Evolutionary conservation across 805 yeast genomes (phyloP).

Genomic region (Sugiyamaella smithiae): DNA sequence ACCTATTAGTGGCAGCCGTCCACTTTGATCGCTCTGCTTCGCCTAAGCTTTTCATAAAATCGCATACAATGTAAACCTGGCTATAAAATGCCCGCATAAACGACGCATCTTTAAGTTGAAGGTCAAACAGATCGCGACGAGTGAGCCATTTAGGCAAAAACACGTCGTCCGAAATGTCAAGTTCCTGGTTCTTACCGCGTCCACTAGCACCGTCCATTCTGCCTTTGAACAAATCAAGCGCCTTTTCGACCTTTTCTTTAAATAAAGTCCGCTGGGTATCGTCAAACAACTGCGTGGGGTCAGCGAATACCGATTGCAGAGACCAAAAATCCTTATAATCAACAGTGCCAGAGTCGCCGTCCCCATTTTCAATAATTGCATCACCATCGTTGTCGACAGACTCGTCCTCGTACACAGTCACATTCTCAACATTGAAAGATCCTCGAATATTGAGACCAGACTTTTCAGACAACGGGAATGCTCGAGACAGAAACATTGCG

Average conservation of each 20-base stretch:
- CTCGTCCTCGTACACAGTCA: conserved; percentile 27
- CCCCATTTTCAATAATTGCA: conserved; percentile 8
- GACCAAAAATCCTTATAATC: conserved; percentile 32
- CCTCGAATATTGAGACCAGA: conserved; percentile 39
- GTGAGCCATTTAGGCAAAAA: conserved; percentile 39
- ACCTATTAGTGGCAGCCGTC: conserved; percentile 21
- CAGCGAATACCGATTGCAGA: conserved; percentile 29
- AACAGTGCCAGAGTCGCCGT: conserved; percentile 1
- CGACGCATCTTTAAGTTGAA: conserved; percentile 33
- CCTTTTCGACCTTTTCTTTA: conserved; percentile 17
- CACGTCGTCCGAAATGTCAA: conserved; percentile 8
- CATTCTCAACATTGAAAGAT: conserved; percentile 34
- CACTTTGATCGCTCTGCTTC: conserved; percentile 15
- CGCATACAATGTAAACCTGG: conserved; percentile 31
- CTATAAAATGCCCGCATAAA: conserved; percentile 31
- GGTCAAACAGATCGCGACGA: conserved; percentile 30
- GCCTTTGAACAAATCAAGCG: conserved; percentile 21
- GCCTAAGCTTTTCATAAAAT: conserved; percentile 27
- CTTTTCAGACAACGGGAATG: conserved; percentile 36
- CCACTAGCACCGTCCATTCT: neutral
- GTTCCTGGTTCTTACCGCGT: neutral
- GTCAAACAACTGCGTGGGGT: conserved; percentile 26
- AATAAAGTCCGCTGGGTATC: conserved; percentile 15
- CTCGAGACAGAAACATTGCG: conserved; percentile 34
- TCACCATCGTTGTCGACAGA: conserved; percentile 14